phyloP scores from a whole-genome alignment of 495 filamentous ascomycete genomes.

The Aspergillus sclerotiicarbonarius region DNA sequence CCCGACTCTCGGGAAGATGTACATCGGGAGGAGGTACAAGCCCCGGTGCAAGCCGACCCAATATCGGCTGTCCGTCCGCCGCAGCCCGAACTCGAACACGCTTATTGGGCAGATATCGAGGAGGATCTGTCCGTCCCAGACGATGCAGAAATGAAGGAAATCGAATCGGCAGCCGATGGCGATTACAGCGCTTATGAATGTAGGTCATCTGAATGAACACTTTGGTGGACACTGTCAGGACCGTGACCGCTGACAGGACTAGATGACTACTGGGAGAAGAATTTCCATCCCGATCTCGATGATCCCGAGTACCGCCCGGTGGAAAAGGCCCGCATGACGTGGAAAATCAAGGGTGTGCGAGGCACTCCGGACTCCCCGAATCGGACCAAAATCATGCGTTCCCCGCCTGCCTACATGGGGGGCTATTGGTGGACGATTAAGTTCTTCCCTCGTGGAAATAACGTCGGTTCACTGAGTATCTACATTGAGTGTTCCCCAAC shows the following conservation, averaged over 20 bases:
- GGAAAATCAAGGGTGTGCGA: slow-evolving; percentile 58
- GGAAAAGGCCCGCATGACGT: slow-evolving; percentile 56
- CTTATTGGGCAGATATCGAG: slow-evolving; percentile 47
- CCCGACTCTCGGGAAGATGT: slow-evolving; percentile 3
- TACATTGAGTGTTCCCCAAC: slow-evolving; percentile 62
- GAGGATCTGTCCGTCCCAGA: slow-evolving; percentile 59
- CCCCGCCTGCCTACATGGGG: slow-evolving; percentile 55
- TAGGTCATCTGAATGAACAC: slow-evolving; percentile 32
- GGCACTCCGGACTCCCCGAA: slow-evolving; percentile 62
- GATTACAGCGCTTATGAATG: slow-evolving; percentile 55
- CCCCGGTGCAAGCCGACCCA: slow-evolving; percentile 2
- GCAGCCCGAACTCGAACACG: slow-evolving; percentile 39
- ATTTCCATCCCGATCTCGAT: slow-evolving; percentile 55
- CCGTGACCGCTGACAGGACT: slow-evolving; percentile 16
- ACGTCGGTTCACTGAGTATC: slow-evolving; percentile 58
- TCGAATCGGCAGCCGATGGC: slow-evolving; percentile 45
- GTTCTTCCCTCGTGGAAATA: slow-evolving; percentile 66
- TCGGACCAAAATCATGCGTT: slow-evolving; percentile 57
- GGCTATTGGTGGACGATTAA: slow-evolving; percentile 70
- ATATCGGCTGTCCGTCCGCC: slow-evolving; percentile 2
- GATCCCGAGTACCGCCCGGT: slow-evolving; percentile 57
- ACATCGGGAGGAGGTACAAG: not conserved
- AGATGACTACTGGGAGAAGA: slow-evolving; percentile 59
- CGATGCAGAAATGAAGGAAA: slow-evolving; percentile 59
- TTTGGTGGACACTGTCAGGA: not conserved